Percentiles rank a stretch among this genome's conserved stretches.
These are phyloP conservation scores for Phylloporus sp. DNA, from an alignment of 1,284 basidiomycete genomes.

Conservation along the genomic window DNA sequence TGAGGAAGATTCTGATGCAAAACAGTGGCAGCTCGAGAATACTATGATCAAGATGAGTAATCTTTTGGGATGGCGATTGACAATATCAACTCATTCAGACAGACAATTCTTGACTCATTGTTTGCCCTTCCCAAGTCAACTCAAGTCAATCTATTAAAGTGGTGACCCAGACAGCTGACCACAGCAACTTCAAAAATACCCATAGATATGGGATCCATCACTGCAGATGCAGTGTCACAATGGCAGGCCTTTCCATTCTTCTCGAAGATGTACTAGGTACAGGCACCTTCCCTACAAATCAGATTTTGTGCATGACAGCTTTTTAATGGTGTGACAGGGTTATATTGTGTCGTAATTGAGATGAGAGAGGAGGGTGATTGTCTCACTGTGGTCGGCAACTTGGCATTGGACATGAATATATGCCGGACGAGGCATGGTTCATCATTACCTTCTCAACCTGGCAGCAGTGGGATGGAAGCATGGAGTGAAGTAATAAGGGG, in stretches of 20 bases:
- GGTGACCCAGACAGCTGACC: too few species aligned
- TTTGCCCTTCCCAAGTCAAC: slow-evolving; percentile 80
- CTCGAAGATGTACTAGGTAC: slow-evolving; percentile 42
- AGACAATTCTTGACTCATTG: slow-evolving; percentile 79
- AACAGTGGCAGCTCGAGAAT: slow-evolving; percentile 81
- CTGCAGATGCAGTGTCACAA: too few species aligned
- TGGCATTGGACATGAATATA: slow-evolving; percentile 32
- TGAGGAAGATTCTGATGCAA: slow-evolving; percentile 54
- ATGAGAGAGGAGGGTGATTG: slow-evolving; percentile 38
- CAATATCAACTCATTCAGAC: slow-evolving; percentile 2
- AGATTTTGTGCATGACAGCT: slow-evolving; percentile 57
- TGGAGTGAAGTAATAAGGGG: slow-evolving; percentile 30
- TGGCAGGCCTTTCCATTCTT: slow-evolving; percentile 39
- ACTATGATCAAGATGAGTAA: slow-evolving; percentile 73
- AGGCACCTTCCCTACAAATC: slow-evolving; percentile 54
- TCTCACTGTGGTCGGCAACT: slow-evolving; percentile 34
- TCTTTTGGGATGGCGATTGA: not conserved
- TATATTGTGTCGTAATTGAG: slow-evolving; percentile 39
- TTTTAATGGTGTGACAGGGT: slow-evolving; percentile 49
- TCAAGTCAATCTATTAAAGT: slow-evolving; percentile 89
- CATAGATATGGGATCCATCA: too few species aligned
- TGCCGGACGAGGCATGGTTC: slow-evolving; percentile 32
- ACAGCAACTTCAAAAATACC: too few species aligned
- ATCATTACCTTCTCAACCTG: slow-evolving; percentile 13
- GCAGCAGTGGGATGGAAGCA: slow-evolving; percentile 14